Evolutionary conservation across 2,329 filamentous ascomycete species (phyloP).

Genomic region (Stemphylium lycopersici): DNA sequence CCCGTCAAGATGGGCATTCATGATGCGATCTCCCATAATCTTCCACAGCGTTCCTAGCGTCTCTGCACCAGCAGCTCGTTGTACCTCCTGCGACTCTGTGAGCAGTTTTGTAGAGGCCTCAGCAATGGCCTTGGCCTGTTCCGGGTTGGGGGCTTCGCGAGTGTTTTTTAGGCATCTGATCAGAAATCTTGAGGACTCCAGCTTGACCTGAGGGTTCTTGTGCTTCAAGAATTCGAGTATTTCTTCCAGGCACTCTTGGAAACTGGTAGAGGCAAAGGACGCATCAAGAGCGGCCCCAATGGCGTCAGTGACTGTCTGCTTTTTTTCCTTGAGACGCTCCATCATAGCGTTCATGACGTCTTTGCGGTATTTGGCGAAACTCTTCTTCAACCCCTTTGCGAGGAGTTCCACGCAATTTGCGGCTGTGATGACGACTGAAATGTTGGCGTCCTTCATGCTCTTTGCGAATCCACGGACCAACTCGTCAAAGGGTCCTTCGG

Average conservation of each 20-base stretch:
- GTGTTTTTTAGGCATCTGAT: slow-evolving; percentile 85
- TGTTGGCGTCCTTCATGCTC: slow-evolving; percentile 98
- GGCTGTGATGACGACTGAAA: slow-evolving; percentile 90
- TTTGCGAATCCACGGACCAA: slow-evolving; percentile 85
- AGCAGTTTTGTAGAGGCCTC: slow-evolving; percentile 88
- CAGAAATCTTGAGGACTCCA: slow-evolving; percentile 93
- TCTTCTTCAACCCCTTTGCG: slow-evolving; percentile 80
- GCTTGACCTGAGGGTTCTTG: slow-evolving; percentile 98
- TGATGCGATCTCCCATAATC: slow-evolving; percentile 94
- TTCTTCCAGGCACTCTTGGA: slow-evolving; percentile 90
- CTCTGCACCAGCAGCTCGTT: slow-evolving; percentile 89
- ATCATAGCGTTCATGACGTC: slow-evolving; percentile 87
- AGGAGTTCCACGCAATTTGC: slow-evolving; percentile 91
- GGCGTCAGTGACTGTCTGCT: slow-evolving; percentile 84
- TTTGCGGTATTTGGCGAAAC: slow-evolving; percentile 80
- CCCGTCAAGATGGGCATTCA: slow-evolving; percentile 89
- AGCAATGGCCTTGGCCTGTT: slow-evolving; percentile 84
- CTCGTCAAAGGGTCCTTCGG: slow-evolving; percentile 87
- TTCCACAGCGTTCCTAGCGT: slow-evolving; percentile 96
- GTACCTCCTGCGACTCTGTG: slow-evolving; percentile 83
- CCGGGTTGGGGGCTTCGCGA: slow-evolving; percentile 79
- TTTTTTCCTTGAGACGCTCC: slow-evolving; percentile 98
- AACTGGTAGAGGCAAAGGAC: slow-evolving; percentile 67
- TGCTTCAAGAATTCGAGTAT: slow-evolving; percentile 82
- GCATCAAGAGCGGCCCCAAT: slow-evolving; percentile 83